phyloP scores from a whole-genome alignment of 2,329 filamentous ascomycete species.

The Colletotrichum tropicale region DNA sequence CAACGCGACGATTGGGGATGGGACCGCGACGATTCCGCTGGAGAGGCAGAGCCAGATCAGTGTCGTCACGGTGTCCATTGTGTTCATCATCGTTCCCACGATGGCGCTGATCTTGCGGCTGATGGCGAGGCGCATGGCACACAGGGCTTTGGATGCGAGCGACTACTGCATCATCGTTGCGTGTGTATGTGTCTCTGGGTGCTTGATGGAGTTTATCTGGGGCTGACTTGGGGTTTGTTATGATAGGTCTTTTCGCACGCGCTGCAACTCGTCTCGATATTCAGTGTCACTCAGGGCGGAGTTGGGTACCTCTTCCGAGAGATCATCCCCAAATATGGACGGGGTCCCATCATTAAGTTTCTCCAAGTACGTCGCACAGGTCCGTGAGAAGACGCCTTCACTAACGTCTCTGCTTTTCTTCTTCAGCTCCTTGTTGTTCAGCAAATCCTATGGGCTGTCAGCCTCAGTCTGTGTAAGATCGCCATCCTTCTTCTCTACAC shows the following conservation, averaged over 20 bases:
- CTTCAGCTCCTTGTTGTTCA: constrained; percentile 24
- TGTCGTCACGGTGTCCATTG: constrained; percentile 10
- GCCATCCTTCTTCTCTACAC: constrained; percentile 33
- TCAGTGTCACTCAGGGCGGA: constrained; percentile 8
- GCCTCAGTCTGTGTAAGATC: constrained; percentile 31
- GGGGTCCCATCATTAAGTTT: constrained; percentile 6
- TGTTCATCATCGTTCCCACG: constrained; percentile 2
- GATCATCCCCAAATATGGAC: constrained; percentile 8
- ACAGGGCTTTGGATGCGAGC: neutral
- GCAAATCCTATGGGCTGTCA: constrained; percentile 34
- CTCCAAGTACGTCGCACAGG: constrained; percentile 2
- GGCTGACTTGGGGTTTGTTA: neutral
- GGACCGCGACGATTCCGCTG: neutral
- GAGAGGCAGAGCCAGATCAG: neutral
- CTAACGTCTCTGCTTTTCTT: neutral
- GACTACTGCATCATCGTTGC: constrained; percentile 12
- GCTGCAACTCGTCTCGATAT: constrained; percentile 8
- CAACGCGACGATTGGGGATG: neutral
- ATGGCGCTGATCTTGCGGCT: neutral
- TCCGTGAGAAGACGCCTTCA: neutral
- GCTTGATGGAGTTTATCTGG: neutral
- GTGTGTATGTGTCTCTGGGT: neutral
- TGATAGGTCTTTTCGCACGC: constrained; percentile 8
- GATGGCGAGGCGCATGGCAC: constrained; percentile 8
- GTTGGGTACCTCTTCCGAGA: constrained; percentile 8